Evolutionary conservation across 1,284 basidiomycete species (phyloP), one percentile per base, ranked within the genome.

Genomic region (Termitomyces sp.): DNA sequence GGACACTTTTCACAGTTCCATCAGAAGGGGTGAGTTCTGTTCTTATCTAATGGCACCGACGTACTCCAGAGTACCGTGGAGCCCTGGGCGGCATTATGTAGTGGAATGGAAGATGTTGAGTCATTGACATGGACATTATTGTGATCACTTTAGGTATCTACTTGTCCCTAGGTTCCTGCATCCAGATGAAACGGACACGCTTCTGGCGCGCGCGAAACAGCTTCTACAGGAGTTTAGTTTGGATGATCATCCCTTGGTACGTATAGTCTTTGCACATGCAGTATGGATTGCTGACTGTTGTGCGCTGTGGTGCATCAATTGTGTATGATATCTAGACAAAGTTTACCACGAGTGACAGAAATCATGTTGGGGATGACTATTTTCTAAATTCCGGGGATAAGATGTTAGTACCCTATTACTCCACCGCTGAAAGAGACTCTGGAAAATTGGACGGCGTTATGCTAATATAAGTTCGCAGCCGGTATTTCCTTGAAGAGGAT

Each of bases 301-400:
- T 17, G 12, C 12, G 21, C 24, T 47, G 19, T 47, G 28, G 13
- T 26, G 12, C 5, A 28, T 44, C 17, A 26, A 43, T 43, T n/a
- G 7, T n/a, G 26, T 43, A 28, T 51, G 26, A 26, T 46, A 21
- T 40, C n/a, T 54, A 94, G 87, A 98, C 94, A 5, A 90, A 85
- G 62, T 98, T 99, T 72, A 89, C 86, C 24, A 95, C 94, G 0
- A 80, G 80, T 9, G 84, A 87, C 58, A 79, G 80, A 53, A 73
- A 86, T 52, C 90, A 94, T 62, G 79, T 92, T 38, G 93, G 94
- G 0, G 94, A 98, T 66, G 84, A 92, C 26, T 98, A 98, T 70
- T 99, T 99, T 66, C 74, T 98, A 53, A 81, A 77, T 12, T 94
- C 90, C 1, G 92, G 92, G 1, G 92, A 98, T 70, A 96, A 97